These are phyloP conservation scores for Aquilaria agallochum DNA, from an alignment of 441 rosid species.

Conservation along the genomic window DNA sequence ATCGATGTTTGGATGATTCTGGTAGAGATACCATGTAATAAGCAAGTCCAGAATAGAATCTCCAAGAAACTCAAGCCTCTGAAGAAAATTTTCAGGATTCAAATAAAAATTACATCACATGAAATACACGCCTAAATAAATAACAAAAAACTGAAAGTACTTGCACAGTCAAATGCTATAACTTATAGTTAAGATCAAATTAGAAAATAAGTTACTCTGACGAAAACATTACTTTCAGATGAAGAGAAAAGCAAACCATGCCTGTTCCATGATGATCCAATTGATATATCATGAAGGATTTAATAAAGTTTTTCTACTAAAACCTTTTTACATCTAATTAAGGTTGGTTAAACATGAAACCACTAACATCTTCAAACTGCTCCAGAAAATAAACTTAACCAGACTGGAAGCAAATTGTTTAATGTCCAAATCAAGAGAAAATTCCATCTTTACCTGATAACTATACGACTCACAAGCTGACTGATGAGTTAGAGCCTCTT, in stretches of 20 bases:
- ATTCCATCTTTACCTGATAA: constrained; percentile 60
- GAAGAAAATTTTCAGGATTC: constrained; percentile 9
- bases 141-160: constrained; percentile 5
- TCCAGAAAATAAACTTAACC: neutral
- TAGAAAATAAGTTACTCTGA: no score
- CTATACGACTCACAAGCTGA: constrained; percentile 49
- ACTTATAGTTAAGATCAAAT: constrained; percentile 2
- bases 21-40: constrained; percentile 75
- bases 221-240: no score
- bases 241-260: no score
- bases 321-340: no score
- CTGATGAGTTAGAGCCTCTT: constrained; percentile 83
- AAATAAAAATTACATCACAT: constrained; percentile 14
- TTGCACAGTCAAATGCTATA: neutral
- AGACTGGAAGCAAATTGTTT: neutral
- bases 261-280: no score
- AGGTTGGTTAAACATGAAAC: no score
- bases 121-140: constrained; percentile 5
- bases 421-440: neutral
- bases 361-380: no score
- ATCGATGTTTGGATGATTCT: constrained; percentile 51
- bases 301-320: no score
- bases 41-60: constrained; percentile 87
- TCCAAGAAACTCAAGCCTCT: constrained; percentile 99
- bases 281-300: no score